These are phyloP conservation scores for Boletellus deceptivus DNA, from an alignment of 1,284 basidiomycete genomes.

Conservation along the genomic window DNA sequence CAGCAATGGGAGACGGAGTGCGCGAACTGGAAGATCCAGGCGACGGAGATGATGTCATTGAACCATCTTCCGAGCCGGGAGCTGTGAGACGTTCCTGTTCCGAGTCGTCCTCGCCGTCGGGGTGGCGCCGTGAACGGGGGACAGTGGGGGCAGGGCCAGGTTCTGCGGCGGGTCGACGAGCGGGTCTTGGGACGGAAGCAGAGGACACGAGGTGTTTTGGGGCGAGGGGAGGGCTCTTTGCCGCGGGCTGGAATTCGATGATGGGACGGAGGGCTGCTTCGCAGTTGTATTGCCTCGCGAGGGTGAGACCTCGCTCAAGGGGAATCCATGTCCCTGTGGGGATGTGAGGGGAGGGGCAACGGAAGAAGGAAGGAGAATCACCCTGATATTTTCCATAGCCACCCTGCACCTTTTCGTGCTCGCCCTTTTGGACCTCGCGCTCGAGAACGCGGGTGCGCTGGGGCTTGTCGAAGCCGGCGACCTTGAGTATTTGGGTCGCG, in stretches of 20 bases:
- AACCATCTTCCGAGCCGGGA: slow-evolving; percentile 74
- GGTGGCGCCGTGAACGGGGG: slow-evolving; percentile 56
- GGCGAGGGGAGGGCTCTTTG: slow-evolving; percentile 92
- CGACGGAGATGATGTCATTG: slow-evolving; percentile 84
- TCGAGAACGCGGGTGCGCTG: slow-evolving; percentile 97
- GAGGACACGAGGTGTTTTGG: slow-evolving; percentile 91
- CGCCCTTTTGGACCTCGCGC: slow-evolving; percentile 97
- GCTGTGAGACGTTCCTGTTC: slow-evolving; percentile 61
- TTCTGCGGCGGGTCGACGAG: slow-evolving; percentile 46
- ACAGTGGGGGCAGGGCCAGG: slow-evolving; percentile 33
- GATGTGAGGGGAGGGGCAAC: background rate
- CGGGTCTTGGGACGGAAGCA: slow-evolving; percentile 50
- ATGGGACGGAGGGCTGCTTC: slow-evolving; percentile 88
- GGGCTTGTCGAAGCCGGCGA: slow-evolving; percentile 99
- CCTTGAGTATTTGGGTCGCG: slow-evolving; percentile 99
- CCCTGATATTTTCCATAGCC: slow-evolving; percentile 99
- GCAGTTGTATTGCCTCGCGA: slow-evolving; percentile 94
- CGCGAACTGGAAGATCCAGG: slow-evolving; percentile 83
- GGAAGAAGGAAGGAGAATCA: slow-evolving; percentile 31
- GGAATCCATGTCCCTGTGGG: slow-evolving; percentile 96
- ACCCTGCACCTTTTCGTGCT: slow-evolving; percentile 99
- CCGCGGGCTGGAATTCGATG: slow-evolving; percentile 90
- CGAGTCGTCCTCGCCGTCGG: slow-evolving; percentile 47
- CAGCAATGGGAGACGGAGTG: slow-evolving; percentile 83
- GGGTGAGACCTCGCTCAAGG: slow-evolving; percentile 81